A percentile compares a stretch with the other conserved stretches of the same genome.
These are phyloP conservation scores for Hemisphaericaspora xylanilytica DNA, from an alignment of 1,139 yeast species.

Conservation along the genomic window DNA sequence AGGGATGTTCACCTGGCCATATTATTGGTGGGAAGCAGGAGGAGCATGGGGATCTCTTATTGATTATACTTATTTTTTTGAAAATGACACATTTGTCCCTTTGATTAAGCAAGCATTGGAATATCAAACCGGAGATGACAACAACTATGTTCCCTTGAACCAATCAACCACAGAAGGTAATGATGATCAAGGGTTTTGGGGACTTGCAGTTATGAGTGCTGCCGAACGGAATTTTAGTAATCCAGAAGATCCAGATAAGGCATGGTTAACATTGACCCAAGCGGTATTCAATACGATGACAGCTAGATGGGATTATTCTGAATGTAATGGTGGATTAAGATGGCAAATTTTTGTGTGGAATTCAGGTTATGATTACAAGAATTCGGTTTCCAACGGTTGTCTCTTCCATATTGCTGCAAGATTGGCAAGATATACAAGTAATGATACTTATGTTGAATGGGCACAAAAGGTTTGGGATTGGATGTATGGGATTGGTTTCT, in stretches of 20 bases:
- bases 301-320: constrained; percentile 71
- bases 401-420: constrained; percentile 86
- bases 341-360: constrained; percentile 98
- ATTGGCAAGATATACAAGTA: constrained; percentile 77
- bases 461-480: constrained; percentile 81
- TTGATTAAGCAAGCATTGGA: constrained; percentile 56
- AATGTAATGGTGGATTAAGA: constrained; percentile 86
- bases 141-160: constrained; percentile 72
- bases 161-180: constrained; percentile 82
- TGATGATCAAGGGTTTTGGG: constrained; percentile 95
- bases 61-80: constrained; percentile 63
- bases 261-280: constrained; percentile 74
- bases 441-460: constrained; percentile 72
- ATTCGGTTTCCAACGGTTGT: constrained; percentile 88
- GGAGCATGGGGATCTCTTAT: constrained; percentile 80
- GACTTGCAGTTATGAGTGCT: constrained; percentile 77
- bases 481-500: constrained; percentile 62
- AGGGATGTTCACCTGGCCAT: constrained; percentile 74
- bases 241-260: constrained; percentile 42
- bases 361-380: constrained; percentile 89
- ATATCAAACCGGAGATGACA: constrained; percentile 63
- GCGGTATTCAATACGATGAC: constrained; percentile 91
- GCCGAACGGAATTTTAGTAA: constrained; percentile 75
- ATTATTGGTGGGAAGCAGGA: constrained; percentile 96
- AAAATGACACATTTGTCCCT: constrained; percentile 57